phyloP scores from a whole-genome alignment of 1,284 basidiomycete species.

The Chiua sp. region DNA sequence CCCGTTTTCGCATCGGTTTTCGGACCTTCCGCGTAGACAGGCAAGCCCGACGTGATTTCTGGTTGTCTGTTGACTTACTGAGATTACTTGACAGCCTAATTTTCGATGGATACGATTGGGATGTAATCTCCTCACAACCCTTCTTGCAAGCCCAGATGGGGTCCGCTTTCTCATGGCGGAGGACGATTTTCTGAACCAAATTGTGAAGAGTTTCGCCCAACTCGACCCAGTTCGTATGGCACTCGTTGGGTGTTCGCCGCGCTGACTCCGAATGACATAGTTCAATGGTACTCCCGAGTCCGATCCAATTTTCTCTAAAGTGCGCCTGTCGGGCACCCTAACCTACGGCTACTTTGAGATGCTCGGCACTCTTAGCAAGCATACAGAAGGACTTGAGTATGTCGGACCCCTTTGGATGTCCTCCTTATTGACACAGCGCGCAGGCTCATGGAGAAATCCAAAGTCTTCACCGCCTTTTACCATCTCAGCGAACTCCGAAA shows the following conservation, averaged over 20 bases:
- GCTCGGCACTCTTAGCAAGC: constrained; percentile 89
- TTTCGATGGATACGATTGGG: constrained; percentile 86
- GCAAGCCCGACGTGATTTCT: constrained; percentile 43
- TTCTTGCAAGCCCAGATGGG: constrained; percentile 87
- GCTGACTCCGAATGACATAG: constrained; percentile 42
- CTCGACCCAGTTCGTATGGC: constrained; percentile 80
- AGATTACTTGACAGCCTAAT: constrained; percentile 58
- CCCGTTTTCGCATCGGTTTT: constrained; percentile 86
- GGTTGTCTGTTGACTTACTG: not conserved
- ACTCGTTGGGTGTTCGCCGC: not conserved
- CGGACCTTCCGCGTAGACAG: constrained; percentile 77
- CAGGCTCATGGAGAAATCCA: constrained; percentile 90
- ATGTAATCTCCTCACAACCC: constrained; percentile 81
- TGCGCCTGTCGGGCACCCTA: constrained; percentile 82
- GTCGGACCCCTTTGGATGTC: constrained; percentile 38
- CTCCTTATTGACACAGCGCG: constrained; percentile 5
- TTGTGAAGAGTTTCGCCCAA: constrained; percentile 89
- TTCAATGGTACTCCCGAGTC: constrained; percentile 69
- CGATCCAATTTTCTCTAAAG: constrained; percentile 88
- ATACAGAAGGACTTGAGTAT: constrained; percentile 88
- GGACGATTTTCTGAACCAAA: constrained; percentile 87
- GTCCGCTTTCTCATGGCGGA: constrained; percentile 80
- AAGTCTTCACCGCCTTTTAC: constrained; percentile 95
- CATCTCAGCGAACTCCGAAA: constrained; percentile 90
- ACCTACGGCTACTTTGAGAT: constrained; percentile 96